Evolutionary conservation across 345 rosid species (phyloP), one percentile per base, ranked within the genome.

Genomic region (Citrus glauca): DNA sequence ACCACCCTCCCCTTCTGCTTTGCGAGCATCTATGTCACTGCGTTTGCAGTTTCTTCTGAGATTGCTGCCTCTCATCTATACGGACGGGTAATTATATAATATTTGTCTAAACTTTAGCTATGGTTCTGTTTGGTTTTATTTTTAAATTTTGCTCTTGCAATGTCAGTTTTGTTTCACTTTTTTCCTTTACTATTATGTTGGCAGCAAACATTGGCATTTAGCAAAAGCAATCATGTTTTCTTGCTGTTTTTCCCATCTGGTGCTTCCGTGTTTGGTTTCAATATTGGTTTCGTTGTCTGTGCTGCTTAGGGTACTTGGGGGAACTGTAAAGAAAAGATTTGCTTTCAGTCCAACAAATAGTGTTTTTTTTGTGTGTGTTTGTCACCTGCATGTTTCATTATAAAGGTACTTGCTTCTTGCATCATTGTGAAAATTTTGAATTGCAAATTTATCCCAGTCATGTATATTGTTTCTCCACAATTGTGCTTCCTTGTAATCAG

Each of bases 31-130:
- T 30, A 81, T 97, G 87, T 90, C 91, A 63, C 71, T 97, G 82
- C 93, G 98, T 79, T 83, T 94, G 89, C 98, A 93, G 73, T 89
- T 97, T 80, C 87, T 97, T 80, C 81, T 97, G 69, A 87, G 97
- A 84, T 86, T 93, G 85, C 89, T 97, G 78, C 96, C 98, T 70
- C 74, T 88, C 71, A 91, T 97, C 72, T 93, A 94, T 84, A 85
- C 90, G 60, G 88, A 86, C 66, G 84, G 91, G 91, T 91, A 89
- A 81, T 69, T 60, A 37, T 35, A 35, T 48, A 68, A 16, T 66
- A 42, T 17, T 66, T 20, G 27, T 30, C 24, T 60, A 20, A 62
- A 28, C 35, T 32, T 63, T 72, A 69, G 30, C 20, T 56, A 1
- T 59, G 14, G 6, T 45, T 33, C 14, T 61, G 20, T 55, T 2